Conservation (phyloP, 306 rosid species). For the Argentina anserina region DNA sequence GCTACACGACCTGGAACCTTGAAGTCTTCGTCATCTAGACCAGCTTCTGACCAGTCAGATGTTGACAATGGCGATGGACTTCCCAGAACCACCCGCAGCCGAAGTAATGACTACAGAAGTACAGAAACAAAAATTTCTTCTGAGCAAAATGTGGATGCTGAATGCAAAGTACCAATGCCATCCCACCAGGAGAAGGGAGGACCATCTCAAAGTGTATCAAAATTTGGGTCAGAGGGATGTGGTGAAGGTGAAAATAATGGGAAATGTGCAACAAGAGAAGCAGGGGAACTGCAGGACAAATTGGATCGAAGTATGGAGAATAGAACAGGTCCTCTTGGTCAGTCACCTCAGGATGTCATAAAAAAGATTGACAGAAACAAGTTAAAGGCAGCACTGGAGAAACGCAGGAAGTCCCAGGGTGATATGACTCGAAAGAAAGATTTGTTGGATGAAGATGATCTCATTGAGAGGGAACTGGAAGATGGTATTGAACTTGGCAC, state of each 20-base stretch:
- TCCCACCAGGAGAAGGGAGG: constrained; percentile 38
- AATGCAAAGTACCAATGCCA: constrained; percentile 29
- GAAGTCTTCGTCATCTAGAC: constrained; percentile 56
- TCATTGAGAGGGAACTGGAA: constrained; percentile 92
- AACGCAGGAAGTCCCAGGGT: constrained; percentile 75
- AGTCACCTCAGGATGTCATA: constrained; percentile 75
- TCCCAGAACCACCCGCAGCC: constrained; percentile 37
- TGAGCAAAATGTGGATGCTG: constrained; percentile 53
- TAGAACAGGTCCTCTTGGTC: constrained; percentile 44
- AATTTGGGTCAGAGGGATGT: constrained; percentile 38
- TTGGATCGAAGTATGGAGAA: constrained; percentile 45
- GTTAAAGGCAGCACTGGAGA: constrained; percentile 88
- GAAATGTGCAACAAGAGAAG: constrained; percentile 54
- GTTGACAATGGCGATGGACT: constrained; percentile 51
- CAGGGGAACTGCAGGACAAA: constrained; percentile 54
- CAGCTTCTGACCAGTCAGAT: constrained; percentile 42
- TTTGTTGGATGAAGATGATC: constrained; percentile 88
- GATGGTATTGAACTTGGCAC: constrained; percentile 83
- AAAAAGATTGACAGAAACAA: constrained; percentile 79
- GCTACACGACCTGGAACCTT: constrained; percentile 41
- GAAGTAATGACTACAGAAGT: constrained; percentile 56
- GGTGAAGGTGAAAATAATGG: constrained; percentile 53
- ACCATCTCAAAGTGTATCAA: constrained; percentile 38
- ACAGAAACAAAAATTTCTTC: constrained; percentile 40
- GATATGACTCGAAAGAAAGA: constrained; percentile 63